phyloP scores from a whole-genome alignment of 345 rosid genomes.

The Punica granatum region DNA sequence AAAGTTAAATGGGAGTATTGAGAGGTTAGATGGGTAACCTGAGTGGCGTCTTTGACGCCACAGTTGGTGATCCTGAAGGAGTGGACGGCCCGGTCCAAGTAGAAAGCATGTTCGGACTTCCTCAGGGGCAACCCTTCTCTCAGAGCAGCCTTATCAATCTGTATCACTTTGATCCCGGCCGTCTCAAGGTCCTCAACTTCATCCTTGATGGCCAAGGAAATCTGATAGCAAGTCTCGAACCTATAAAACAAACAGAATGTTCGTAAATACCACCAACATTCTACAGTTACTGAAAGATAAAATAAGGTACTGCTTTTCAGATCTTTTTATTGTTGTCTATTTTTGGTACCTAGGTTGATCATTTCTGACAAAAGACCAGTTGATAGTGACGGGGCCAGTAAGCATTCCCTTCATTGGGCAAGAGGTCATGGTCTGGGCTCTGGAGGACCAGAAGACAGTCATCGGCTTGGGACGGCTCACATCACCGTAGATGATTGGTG shows the following conservation, averaged over 20 bases:
- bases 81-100: slow-evolving; percentile 99
- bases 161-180: slow-evolving; percentile 80
- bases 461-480: slow-evolving; percentile 94
- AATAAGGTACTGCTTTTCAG: not conserved
- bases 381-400: slow-evolving; percentile 93
- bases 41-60: slow-evolving; percentile 83
- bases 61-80: slow-evolving; percentile 94
- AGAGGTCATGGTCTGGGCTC: slow-evolving; percentile 79
- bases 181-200: slow-evolving; percentile 98
- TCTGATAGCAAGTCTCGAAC: slow-evolving; percentile 90
- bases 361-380: slow-evolving; percentile 93
- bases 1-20: not conserved
- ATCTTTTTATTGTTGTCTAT: not conserved
- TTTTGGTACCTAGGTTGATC: slow-evolving; percentile 77
- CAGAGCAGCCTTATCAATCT: slow-evolving; percentile 95
- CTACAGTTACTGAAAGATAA: not conserved
- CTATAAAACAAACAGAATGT: slow-evolving; percentile 24
- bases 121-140: slow-evolving; percentile 95
- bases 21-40: slow-evolving; percentile 36
- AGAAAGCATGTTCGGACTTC: slow-evolving; percentile 94
- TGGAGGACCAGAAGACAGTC: slow-evolving; percentile 91
- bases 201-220: slow-evolving; percentile 94
- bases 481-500: slow-evolving; percentile 89
- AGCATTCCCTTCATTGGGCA: slow-evolving; percentile 99
- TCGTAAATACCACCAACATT: not conserved